Conservation (phyloP, 306 rosid species). For the Cucumis cinereus region DNA sequence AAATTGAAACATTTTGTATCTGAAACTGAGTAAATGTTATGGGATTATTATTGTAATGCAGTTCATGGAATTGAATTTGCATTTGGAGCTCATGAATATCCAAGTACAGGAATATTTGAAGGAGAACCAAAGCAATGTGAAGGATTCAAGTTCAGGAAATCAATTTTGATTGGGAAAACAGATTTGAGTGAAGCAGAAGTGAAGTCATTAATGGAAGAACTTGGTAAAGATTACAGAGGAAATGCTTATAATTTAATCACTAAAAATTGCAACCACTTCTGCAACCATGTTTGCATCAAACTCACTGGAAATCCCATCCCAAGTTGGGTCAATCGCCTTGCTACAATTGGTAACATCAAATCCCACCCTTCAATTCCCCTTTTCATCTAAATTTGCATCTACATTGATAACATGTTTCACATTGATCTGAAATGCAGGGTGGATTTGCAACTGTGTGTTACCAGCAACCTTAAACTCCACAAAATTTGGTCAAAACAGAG, state of each 20-base stretch:
- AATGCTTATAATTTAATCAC: constrained; percentile 74
- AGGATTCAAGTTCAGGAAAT: constrained; percentile 65
- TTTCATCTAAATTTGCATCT: neutral
- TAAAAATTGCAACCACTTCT: constrained; percentile 86
- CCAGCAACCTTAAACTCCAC: constrained; percentile 66
- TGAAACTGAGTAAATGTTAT: constrained; percentile 6
- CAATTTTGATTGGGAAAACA: constrained; percentile 69
- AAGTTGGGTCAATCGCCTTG: constrained; percentile 89
- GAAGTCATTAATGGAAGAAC: constrained; percentile 48
- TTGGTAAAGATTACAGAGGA: constrained; percentile 57
- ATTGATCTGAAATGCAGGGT: constrained; percentile 32
- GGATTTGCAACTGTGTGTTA: constrained; percentile 79
- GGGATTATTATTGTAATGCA: constrained; percentile 51
- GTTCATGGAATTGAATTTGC: constrained; percentile 50
- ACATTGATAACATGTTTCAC: neutral
- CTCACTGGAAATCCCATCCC: constrained; percentile 78
- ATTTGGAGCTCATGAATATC: constrained; percentile 73
- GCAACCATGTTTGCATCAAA: constrained; percentile 57
- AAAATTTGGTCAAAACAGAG: constrained; percentile 60
- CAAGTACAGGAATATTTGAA: constrained; percentile 81
- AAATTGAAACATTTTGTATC: neutral
- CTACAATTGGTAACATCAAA: constrained; percentile 50
- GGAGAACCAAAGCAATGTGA: constrained; percentile 76
- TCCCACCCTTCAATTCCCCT: neutral
- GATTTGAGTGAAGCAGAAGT: constrained; percentile 40